These are phyloP conservation scores for Gnaphalium uliginosum DNA, from an alignment of 129 eudicot species.

Conservation along the genomic window DNA sequence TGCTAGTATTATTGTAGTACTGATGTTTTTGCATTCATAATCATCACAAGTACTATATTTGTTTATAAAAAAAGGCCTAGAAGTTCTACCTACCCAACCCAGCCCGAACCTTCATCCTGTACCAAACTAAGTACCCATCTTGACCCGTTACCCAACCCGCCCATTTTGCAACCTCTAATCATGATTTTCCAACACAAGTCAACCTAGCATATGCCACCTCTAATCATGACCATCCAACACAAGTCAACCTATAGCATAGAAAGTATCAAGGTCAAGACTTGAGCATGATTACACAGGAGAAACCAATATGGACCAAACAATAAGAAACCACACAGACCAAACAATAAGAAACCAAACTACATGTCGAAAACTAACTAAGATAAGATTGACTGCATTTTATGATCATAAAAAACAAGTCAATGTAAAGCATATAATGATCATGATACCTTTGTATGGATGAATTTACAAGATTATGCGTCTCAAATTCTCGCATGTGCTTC, in stretches of 20 bases:
- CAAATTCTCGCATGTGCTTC: not conserved
- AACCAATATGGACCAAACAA: not conserved
- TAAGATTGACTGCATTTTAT: not conserved
- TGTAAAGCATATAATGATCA: not conserved
- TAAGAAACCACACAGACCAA: not conserved
- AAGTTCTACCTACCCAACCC: not conserved
- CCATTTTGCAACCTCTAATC: not conserved
- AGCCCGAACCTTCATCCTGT: not conserved
- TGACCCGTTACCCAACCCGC: not conserved
- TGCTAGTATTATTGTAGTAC: not conserved
- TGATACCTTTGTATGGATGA: not conserved
- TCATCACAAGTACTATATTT: not conserved
- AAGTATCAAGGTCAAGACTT: not conserved
- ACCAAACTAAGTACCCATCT: not conserved
- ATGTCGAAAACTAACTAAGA: not conserved
- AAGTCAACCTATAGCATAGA: not conserved
- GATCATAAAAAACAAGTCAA: constrained; percentile 5
- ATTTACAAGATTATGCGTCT: not conserved
- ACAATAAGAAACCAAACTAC: not conserved
- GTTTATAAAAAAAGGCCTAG: not conserved
- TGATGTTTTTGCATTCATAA: not conserved
- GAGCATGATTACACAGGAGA: not conserved
- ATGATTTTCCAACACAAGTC: not conserved
- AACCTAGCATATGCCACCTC: not conserved
- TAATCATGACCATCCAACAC: not conserved